Conservation (phyloP, 2,329 filamentous ascomycete species). For the Neophaeococcomyces mojaviensis region DNA sequence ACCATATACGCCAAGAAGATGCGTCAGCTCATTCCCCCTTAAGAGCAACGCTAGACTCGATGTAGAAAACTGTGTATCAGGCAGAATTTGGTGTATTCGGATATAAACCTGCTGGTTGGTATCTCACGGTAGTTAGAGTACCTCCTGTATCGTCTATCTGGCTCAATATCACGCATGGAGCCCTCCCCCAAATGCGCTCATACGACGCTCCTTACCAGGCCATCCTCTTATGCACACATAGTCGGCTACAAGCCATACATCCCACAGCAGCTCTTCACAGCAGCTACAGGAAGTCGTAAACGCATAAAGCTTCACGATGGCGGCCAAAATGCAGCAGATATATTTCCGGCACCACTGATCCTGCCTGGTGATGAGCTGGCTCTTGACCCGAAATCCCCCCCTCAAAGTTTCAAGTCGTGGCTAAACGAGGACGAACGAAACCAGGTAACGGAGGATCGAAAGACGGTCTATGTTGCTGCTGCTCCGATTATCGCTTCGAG, state of each 20-base stretch:
- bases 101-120: no score
- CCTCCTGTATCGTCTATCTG: no score
- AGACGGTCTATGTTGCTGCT: constrained; percentile 48
- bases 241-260: neutral
- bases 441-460: constrained; percentile 37
- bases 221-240: neutral
- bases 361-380: constrained; percentile 54
- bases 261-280: constrained; percentile 2
- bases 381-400: constrained; percentile 43
- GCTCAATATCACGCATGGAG: no score
- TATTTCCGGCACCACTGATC: constrained; percentile 53
- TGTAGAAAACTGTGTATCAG: no score
- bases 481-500: constrained; percentile 36
- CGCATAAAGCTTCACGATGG: neutral
- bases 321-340: neutral
- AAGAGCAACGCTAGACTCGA: no score
- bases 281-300: constrained; percentile 8
- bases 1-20: no score
- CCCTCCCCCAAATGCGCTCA: neutral
- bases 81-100: no score
- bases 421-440: constrained; percentile 41
- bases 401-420: constrained; percentile 51
- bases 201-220: neutral
- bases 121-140: no score
- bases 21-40: no score